Base-by-base conservation (phyloP, 768 basidiomycete genomes). In the Leccinellum rugosiceps region DNA sequence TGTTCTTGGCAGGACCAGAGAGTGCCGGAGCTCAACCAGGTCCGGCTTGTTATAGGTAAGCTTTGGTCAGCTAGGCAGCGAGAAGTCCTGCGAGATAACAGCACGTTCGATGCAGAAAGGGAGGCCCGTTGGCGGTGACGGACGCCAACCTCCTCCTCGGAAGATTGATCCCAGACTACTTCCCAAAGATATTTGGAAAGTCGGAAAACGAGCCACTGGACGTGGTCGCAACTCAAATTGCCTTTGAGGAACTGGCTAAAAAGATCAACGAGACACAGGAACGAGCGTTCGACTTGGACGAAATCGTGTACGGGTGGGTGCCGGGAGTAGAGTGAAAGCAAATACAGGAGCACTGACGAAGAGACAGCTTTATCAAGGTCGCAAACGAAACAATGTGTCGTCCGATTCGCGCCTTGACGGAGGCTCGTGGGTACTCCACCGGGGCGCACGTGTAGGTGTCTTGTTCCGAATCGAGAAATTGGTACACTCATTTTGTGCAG, bases 371-470 rank as follows among this genome's bases (percentile, higher is more conserved):
- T 72, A 88, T 98, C 75, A 92, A 94, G 67, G 94, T 96, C 10
- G 94, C 94, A 9, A 97, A 97, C 64, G 95, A 98, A 76, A 94
- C 92, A 0, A 98, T 98, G 94, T 90, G 87, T 61, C 77, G 95
- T 48, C 95, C 95, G 8, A 96, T 98, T 56, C 85, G 95, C 3
- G 86, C 92, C 2, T 72, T 96, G 62, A 97, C 94, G 0, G 94
- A 97, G 71, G 92, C 93, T 2, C 78, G 90, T 45, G 94, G 94
- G 25, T 83, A 92, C 71, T 87, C 91, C 3, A 90, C 90, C 0
- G 80, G 84, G 1, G 86, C 85, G 62, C 94, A 97, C 66, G 74
- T 81, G 82, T 83, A 63, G 50, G 76, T 43, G n/a, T 54, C 10
- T 32, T 9, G 4, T 23, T 52, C 6, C 15, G 17, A 50, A 31